Evolutionary conservation across 345 rosid species (phyloP).

Genomic region (Turritis glabra): DNA sequence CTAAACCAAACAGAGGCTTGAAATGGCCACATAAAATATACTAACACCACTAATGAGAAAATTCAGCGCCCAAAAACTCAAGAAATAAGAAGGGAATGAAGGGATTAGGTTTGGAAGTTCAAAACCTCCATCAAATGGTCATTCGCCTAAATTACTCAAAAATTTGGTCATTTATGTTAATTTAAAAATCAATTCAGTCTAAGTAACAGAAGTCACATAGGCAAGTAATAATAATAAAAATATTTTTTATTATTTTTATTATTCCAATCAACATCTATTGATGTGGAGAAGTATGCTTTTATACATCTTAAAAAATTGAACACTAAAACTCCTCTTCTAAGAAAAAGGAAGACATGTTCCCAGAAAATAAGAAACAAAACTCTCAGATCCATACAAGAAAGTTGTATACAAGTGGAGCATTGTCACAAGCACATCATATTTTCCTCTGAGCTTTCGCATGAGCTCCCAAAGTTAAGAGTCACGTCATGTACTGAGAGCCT

Average conservation of each 20-base stretch:
- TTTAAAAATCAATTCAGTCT: not conserved
- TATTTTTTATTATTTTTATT: not conserved
- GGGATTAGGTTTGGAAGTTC: no score
- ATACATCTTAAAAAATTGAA: conserved; percentile 23
- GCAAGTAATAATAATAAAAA: not conserved
- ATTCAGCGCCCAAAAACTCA: no score
- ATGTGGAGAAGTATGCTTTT: conserved; percentile 27
- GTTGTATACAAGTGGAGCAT: conserved; percentile 2
- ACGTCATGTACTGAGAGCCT: conserved; percentile 72
- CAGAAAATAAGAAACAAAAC: not conserved
- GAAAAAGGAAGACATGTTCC: not conserved
- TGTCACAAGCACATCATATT: conserved; percentile 38
- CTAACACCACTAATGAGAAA: no score
- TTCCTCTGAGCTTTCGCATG: conserved; percentile 86
- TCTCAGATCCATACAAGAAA: conserved; percentile 21
- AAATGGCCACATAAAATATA: no score
- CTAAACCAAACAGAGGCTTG: no score
- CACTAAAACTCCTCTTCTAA: conserved; percentile 27
- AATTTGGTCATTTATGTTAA: no score
- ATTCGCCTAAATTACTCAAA: no score
- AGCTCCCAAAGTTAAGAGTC: conserved; percentile 69
- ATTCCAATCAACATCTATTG: conserved; percentile 25
- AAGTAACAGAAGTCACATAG: not conserved
- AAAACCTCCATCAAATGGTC: no score
- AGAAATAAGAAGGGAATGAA: no score